phyloP scores from a whole-genome alignment of 306 rosid species.

The Sindora glabra region DNA sequence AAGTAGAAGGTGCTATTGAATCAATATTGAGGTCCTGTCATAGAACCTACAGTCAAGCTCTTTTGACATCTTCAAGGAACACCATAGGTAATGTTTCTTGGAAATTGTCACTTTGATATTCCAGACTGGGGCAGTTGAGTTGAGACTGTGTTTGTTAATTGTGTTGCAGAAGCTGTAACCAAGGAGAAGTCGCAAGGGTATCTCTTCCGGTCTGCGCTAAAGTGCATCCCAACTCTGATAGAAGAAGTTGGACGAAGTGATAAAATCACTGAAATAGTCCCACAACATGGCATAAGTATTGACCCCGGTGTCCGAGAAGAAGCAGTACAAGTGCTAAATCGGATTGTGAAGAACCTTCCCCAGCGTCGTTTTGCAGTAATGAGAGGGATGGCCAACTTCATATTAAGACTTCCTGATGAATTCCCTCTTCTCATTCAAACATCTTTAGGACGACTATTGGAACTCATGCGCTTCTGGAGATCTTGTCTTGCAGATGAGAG shows the following conservation, averaged over 20 bases:
- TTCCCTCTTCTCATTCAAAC: conserved; percentile 98
- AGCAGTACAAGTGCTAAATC: conserved; percentile 91
- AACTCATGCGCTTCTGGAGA: conserved; percentile 98
- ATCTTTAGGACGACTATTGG: conserved; percentile 89
- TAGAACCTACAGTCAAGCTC: conserved; percentile 82
- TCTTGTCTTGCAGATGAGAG: conserved; percentile 86
- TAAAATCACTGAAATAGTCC: conserved; percentile 97
- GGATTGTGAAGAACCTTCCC: conserved; percentile 85
- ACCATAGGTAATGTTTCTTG: conserved; percentile 83
- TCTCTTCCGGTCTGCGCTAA: conserved; percentile 90
- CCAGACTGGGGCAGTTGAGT: too few species aligned
- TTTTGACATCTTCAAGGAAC: conserved; percentile 90
- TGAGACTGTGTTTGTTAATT: too few species aligned
- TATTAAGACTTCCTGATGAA: conserved; percentile 91
- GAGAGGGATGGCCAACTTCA: conserved; percentile 95
- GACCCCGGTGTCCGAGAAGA: conserved; percentile 99
- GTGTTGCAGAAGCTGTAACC: conserved; percentile 80
- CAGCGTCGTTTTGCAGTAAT: conserved; percentile 97
- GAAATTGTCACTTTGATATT: too few species aligned
- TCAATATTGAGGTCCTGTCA: conserved; percentile 82
- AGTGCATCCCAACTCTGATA: conserved; percentile 92
- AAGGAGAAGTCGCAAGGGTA: conserved; percentile 98
- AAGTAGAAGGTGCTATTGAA: conserved; percentile 95
- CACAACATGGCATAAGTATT: conserved; percentile 99
- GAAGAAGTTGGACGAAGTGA: conserved; percentile 98